These are phyloP conservation scores for Magnolia officinalis DNA, from an alignment of 164 flowering plant species.

Conservation along the genomic window DNA sequence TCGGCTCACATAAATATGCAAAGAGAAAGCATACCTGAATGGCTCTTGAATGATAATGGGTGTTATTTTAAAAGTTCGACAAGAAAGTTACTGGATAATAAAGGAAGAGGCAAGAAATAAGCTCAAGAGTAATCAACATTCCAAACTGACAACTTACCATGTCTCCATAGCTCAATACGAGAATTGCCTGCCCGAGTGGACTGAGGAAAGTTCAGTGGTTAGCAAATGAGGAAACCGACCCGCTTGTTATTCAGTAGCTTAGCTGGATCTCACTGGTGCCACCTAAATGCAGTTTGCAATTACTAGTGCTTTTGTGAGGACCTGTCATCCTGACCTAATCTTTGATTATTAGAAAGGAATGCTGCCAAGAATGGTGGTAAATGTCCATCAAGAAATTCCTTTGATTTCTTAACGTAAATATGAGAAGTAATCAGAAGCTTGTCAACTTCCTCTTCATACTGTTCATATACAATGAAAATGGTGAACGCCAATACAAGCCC, in stretches of 20 bases:
- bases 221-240: not conserved
- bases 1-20: too few relatives aligned
- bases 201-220: not conserved
- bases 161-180: too few relatives aligned
- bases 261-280: not conserved
- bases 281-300: not conserved
- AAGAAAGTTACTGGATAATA: too few relatives aligned
- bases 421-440: slow-evolving; percentile 19
- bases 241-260: not conserved
- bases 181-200: too few relatives aligned
- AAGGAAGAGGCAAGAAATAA: too few relatives aligned
- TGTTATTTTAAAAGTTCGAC: too few relatives aligned
- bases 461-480: slow-evolving; percentile 59
- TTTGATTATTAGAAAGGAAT: slow-evolving; percentile 2
- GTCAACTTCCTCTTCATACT: slow-evolving; percentile 65
- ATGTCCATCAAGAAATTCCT: slow-evolving; percentile 23
- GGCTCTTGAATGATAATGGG: too few relatives aligned
- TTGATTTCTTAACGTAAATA: slow-evolving; percentile 18
- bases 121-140: too few relatives aligned
- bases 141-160: too few relatives aligned
- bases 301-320: not conserved
- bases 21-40: too few relatives aligned
- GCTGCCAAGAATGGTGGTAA: slow-evolving; percentile 19
- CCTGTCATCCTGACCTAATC: not conserved
- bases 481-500: slow-evolving; percentile 57